These are phyloP conservation scores for Symbiotaphrina buchneri DNA, from an alignment of 495 filamentous ascomycete genomes.

Conservation along the genomic window DNA sequence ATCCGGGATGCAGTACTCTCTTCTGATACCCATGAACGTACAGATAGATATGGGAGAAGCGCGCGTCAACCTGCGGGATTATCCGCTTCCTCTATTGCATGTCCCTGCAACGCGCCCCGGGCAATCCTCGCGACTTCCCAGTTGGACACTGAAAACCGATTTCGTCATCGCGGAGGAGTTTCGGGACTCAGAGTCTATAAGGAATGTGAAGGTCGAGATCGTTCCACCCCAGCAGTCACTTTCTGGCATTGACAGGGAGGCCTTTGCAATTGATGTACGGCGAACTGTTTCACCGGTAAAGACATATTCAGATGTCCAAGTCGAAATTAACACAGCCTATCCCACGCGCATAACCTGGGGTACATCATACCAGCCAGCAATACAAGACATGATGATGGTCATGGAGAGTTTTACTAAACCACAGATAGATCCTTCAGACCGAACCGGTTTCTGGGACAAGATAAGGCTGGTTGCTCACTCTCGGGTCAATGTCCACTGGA, in stretches of 20 bases:
- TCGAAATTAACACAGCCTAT: slow-evolving; percentile 81
- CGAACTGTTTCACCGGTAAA: slow-evolving; percentile 89
- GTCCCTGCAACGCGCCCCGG: slow-evolving; percentile 61
- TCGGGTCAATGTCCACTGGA: slow-evolving; percentile 73
- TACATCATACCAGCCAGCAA: slow-evolving; percentile 89
- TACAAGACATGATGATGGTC: slow-evolving; percentile 99
- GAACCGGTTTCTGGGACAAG: slow-evolving; percentile 97
- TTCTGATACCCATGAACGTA: slow-evolving; percentile 77
- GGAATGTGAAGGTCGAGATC: slow-evolving; percentile 65
- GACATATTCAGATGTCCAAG: slow-evolving; percentile 75
- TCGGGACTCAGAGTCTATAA: slow-evolving; percentile 49
- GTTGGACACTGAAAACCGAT: slow-evolving; percentile 67
- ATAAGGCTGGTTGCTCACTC: slow-evolving; percentile 90
- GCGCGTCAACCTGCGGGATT: slow-evolving; percentile 66
- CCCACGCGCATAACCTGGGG: slow-evolving; percentile 93
- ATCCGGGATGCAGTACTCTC: slow-evolving; percentile 63
- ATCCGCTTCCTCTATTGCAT: slow-evolving; percentile 80
- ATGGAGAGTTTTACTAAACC: slow-evolving; percentile 95
- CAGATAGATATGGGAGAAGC: slow-evolving; percentile 85
- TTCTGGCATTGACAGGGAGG: slow-evolving; percentile 23
- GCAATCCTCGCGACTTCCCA: slow-evolving; percentile 60
- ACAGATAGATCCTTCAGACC: slow-evolving; percentile 78
- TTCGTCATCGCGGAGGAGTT: slow-evolving; percentile 96
- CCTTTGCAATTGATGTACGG: slow-evolving; percentile 66
- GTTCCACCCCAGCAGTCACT: slow-evolving; percentile 36